Percentiles rank a stretch among this genome's conserved stretches.
phyloP scores from a whole-genome alignment of 1,284 basidiomycete genomes.

The Hymenochaete sp. region DNA sequence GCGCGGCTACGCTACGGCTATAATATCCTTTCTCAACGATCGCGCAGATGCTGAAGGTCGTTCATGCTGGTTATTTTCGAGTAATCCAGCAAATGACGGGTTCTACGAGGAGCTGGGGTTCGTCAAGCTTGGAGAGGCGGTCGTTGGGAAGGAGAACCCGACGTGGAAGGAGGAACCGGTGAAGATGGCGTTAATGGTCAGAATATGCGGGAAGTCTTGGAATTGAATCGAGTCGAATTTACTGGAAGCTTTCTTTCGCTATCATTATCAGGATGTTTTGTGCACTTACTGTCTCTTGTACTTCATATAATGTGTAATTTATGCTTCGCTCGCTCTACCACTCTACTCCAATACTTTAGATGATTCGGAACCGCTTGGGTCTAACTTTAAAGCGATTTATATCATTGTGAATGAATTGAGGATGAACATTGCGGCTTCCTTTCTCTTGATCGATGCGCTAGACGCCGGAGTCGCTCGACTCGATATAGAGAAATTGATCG shows the following conservation, averaged over 20 bases:
- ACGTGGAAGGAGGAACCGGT: slow-evolving; percentile 19
- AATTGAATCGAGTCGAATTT: too few species aligned
- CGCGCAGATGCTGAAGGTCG: slow-evolving; percentile 20
- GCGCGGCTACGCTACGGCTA: slow-evolving; percentile 17
- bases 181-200: slow-evolving; percentile 13
- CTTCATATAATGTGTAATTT: not conserved
- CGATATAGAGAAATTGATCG: too few species aligned
- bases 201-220: slow-evolving; percentile 12
- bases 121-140: slow-evolving; percentile 16
- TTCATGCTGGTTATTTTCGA: slow-evolving; percentile 20
- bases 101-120: slow-evolving; percentile 23
- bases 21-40: slow-evolving; percentile 13
- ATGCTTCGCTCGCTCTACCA: slow-evolving; percentile 8
- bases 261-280: too few species aligned
- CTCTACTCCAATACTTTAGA: too few species aligned
- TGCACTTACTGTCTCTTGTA: not conserved
- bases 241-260: too few species aligned
- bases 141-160: slow-evolving; percentile 20
- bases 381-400: too few species aligned
- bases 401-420: too few species aligned
- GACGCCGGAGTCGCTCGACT: too few species aligned
- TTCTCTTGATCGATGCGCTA: too few species aligned
- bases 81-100: slow-evolving; percentile 19
- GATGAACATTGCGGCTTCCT: too few species aligned
- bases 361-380: too few species aligned